phyloP scores from a whole-genome alignment of 1,284 basidiomycete genomes.

The Leccinum pachyderme region DNA sequence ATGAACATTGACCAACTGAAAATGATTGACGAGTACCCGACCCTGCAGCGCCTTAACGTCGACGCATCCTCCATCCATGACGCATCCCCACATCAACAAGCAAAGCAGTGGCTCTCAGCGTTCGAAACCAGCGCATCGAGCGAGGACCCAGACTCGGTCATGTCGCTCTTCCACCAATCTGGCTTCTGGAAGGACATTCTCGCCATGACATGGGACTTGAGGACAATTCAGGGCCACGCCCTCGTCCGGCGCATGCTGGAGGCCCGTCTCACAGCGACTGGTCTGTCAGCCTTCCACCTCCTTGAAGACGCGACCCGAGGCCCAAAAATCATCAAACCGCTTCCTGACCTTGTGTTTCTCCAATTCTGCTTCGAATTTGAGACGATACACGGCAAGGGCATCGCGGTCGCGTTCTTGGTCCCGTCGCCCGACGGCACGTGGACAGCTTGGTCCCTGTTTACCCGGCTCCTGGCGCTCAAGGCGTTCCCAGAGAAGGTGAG shows the following conservation, averaged over 20 bases:
- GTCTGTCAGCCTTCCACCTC: slow-evolving; percentile 25
- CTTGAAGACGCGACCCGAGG: slow-evolving; percentile 13
- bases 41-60: not conserved
- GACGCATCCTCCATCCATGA: not conserved
- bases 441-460: slow-evolving; percentile 38
- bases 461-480: slow-evolving; percentile 46
- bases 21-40: not conserved
- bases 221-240: not conserved
- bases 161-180: not conserved
- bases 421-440: slow-evolving; percentile 17
- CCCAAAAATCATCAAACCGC: slow-evolving; percentile 22
- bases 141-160: not conserved
- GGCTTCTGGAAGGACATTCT: not conserved
- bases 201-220: not conserved
- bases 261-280: slow-evolving; percentile 23
- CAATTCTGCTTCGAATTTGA: slow-evolving; percentile 26
- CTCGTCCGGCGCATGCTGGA: slow-evolving; percentile 21
- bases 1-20: too few relatives aligned
- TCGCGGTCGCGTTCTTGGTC: slow-evolving; percentile 19
- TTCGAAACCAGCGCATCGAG: not conserved
- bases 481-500: slow-evolving; percentile 38
- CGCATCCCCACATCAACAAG: not conserved
- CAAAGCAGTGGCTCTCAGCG: not conserved
- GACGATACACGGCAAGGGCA: slow-evolving; percentile 24
- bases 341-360: slow-evolving; percentile 17